Conservation (phyloP, 805 yeast genomes). For the Kodamaea kakaduensis region DNA sequence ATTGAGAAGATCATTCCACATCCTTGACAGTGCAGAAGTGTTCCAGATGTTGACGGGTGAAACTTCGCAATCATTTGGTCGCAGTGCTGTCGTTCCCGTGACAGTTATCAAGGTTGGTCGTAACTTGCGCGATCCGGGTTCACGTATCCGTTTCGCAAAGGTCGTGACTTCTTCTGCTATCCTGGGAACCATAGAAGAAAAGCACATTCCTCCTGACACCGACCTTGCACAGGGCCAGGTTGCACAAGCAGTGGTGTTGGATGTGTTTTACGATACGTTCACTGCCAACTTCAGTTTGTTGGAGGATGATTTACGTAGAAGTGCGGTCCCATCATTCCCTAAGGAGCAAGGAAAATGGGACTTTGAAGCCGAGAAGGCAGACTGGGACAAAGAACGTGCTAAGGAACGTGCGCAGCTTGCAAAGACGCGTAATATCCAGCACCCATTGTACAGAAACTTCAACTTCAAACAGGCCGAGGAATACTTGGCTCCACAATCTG, state of each 20-base stretch:
- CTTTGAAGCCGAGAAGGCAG: conserved; percentile 65
- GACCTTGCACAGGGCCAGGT: conserved; percentile 65
- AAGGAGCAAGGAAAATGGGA: conserved; percentile 77
- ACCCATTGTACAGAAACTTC: conserved; percentile 84
- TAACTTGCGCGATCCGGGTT: conserved; percentile 51
- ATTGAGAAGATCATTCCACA: conserved; percentile 67
- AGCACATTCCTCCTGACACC: conserved; percentile 41
- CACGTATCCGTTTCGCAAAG: conserved; percentile 36
- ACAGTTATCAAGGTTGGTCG: conserved; percentile 64
- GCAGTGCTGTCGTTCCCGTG: conserved; percentile 74
- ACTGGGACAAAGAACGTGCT: conserved; percentile 52
- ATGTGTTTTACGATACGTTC: conserved; percentile 70
- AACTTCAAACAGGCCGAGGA: conserved; percentile 88
- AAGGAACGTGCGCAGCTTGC: conserved; percentile 64
- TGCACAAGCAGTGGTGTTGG: conserved; percentile 73
- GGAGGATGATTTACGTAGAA: conserved; percentile 58
- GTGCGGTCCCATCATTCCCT: conserved; percentile 42
- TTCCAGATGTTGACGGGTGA: conserved; percentile 92
- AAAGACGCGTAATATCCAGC: conserved; percentile 77
- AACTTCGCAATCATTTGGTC: conserved; percentile 59
- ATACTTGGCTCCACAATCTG: conserved; percentile 77
- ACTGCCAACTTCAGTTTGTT: conserved; percentile 70
- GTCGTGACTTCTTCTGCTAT: conserved; percentile 40
- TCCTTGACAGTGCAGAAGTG: conserved; percentile 63
- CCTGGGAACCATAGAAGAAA: conserved; percentile 44